These are phyloP conservation scores for Warburgia ugandensis DNA, from an alignment of 164 flowering plant genomes.

Conservation along the genomic window DNA sequence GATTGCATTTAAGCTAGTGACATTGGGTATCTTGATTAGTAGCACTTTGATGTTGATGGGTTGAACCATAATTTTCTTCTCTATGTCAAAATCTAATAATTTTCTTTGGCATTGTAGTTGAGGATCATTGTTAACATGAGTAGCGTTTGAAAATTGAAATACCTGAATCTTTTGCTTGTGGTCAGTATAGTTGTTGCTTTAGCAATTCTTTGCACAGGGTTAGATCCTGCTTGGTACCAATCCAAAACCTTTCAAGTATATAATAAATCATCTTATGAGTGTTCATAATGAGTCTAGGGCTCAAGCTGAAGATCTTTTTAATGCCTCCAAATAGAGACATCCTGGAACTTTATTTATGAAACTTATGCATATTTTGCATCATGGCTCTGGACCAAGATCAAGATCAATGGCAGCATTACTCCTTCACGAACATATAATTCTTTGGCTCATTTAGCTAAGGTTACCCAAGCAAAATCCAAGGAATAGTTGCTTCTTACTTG, in stretches of 20 bases:
- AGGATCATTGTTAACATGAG: no score
- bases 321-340: conserved; percentile 25
- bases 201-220: background rate
- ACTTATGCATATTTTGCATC: conserved; percentile 18
- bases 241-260: conserved; percentile 27
- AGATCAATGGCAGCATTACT: conserved; percentile 28
- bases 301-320: conserved; percentile 29
- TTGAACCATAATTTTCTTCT: no score
- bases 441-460: conserved; percentile 14
- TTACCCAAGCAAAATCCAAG: conserved; percentile 15
- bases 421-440: conserved; percentile 17
- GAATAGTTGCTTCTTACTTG: conserved; percentile 12
- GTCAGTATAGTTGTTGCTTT: no score
- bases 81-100: no score
- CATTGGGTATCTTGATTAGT: no score
- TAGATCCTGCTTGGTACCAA: conserved; percentile 24
- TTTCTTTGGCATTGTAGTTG: no score
- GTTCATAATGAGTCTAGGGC: conserved; percentile 28
- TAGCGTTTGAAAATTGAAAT: no score
- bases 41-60: no score
- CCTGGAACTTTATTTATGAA: conserved; percentile 23
- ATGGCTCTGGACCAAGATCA: conserved; percentile 14
- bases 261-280: conserved; percentile 31
- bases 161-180: no score
- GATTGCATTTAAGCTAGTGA: no score